These are phyloP conservation scores for Syncephalastrum racemosum DNA, from an alignment of 371 early-diverging fungal genomes.

Conservation along the genomic window DNA sequence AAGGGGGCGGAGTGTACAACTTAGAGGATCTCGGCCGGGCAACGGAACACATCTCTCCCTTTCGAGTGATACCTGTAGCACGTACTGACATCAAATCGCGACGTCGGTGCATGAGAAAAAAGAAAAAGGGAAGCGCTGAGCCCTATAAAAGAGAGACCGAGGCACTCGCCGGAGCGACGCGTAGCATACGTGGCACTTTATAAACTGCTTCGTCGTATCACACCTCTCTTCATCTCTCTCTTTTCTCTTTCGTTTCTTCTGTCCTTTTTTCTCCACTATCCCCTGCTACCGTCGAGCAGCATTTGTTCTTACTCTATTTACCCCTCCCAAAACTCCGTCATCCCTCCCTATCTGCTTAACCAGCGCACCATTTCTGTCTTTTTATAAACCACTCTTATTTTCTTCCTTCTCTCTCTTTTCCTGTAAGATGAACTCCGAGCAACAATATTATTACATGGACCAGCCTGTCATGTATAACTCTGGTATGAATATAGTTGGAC, in stretches of 20 bases:
- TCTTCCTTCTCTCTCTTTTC: slow-evolving; percentile 9
- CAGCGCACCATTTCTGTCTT: slow-evolving; percentile 2
- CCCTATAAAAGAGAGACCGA: neutral
- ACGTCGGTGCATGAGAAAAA: slow-evolving; percentile 12
- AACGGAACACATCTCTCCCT: no score
- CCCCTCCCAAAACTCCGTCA: neutral
- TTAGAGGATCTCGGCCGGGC: no score
- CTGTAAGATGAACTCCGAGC: slow-evolving; percentile 25
- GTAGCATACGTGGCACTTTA: slow-evolving; percentile 9
- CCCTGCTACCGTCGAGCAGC: slow-evolving; percentile 1
- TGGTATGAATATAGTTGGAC: slow-evolving; percentile 16
- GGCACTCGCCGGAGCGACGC: slow-evolving; percentile 1
- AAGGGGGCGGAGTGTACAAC: no score
- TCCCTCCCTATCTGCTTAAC: neutral
- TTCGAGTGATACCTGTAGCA: no score
- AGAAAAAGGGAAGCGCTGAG: slow-evolving; percentile 3
- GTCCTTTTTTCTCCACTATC: slow-evolving; percentile 2
- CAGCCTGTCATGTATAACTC: slow-evolving; percentile 33
- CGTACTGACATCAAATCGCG: neutral
- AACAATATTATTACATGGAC: slow-evolving; percentile 24
- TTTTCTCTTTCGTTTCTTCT: slow-evolving; percentile 11
- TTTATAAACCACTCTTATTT: slow-evolving; percentile 2
- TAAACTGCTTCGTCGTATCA: neutral
- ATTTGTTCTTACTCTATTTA: neutral
- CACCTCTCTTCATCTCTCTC: slow-evolving; percentile 5